Base-by-base conservation (phyloP, 768 basidiomycete genomes). In the Clavaria fumosa region DNA sequence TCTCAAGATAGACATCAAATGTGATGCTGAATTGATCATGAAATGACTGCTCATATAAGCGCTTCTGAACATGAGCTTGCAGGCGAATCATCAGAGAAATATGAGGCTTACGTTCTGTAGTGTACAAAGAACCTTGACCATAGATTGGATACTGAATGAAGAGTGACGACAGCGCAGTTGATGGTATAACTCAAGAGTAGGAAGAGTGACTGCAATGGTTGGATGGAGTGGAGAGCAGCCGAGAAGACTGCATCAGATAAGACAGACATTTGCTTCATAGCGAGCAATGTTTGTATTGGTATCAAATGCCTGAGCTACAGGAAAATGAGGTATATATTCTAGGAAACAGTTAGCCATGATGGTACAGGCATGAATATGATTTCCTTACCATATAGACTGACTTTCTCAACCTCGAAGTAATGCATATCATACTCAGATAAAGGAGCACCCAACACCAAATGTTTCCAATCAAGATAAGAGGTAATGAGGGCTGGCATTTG, bases 1-100 rank as follows among this genome's bases (percentile, higher is more conserved):
- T 24, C 4, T 15, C 17, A 10, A 46, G 22, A 46, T 48, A 48
- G 12, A 43, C n/a, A 24, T 48, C 42, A 20, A 34, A 48, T 0
- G 37, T 33, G 18, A 38, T 31, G 12, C 31, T 23, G 26, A 47
- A 34, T n/a, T 15, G 21, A n/a, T 7, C 28, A 17, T 15, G 36
- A 9, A 23, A 34, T 11, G 7, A 15, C 22, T 22, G 31, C 4
- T 14, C 17, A 15, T 40, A 40, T 4, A 33, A 21, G 9, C 33
- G 17, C 39, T 40, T 34, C 11, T 20, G 9, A 19, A 34, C 18
- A 2, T 7, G 18, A 5, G 36, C 28, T 3, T 15, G 36, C 12
- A 12, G 3, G 9, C 18, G 36, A 21, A 24, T 4, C 7, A 10
- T 24, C 5, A 12, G 17, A 7, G n/a, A 31, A 5, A 31, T 31